A percentile compares a stretch with the other conserved stretches of the same genome.
phyloP scores from a whole-genome alignment of 768 basidiomycete genomes.

The Lentinula edodes region DNA sequence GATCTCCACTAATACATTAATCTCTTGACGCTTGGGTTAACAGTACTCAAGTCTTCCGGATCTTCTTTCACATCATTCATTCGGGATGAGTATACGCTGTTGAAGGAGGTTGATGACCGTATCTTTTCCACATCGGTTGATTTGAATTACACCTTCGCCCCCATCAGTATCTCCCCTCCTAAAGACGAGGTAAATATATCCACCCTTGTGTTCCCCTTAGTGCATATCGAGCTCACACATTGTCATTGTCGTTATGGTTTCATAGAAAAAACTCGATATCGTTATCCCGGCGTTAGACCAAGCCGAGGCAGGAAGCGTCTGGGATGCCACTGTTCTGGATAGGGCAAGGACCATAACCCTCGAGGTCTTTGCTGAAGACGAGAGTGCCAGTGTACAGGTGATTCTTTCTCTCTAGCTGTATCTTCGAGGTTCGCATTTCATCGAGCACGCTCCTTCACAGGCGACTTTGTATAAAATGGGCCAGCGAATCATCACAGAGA shows the following conservation, averaged over 20 bases:
- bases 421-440: background rate
- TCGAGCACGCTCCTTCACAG: conserved; percentile 28
- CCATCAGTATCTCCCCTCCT: conserved; percentile 40
- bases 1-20: background rate
- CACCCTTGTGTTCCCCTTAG: background rate
- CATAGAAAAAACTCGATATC: conserved; percentile 42
- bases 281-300: conserved; percentile 27
- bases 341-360: conserved; percentile 62
- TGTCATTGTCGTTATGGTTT: background rate
- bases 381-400: conserved; percentile 91
- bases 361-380: conserved; percentile 78
- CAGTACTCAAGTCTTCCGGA: conserved; percentile 88
- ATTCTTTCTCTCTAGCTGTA: conserved; percentile 11
- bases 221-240: background rate
- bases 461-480: conserved; percentile 92
- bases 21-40: background rate
- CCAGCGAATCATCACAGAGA: conserved; percentile 62
- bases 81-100: conserved; percentile 85
- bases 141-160: conserved; percentile 58
- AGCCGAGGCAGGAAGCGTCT: conserved; percentile 42
- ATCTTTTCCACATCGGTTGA: conserved; percentile 90
- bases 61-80: conserved; percentile 80
- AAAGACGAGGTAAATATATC: conserved; percentile 29
- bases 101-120: conserved; percentile 77
- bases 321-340: conserved; percentile 53